Conservation (phyloP, 108 stramenopile genomes). For the Nannochloropsis oceanica region DNA sequence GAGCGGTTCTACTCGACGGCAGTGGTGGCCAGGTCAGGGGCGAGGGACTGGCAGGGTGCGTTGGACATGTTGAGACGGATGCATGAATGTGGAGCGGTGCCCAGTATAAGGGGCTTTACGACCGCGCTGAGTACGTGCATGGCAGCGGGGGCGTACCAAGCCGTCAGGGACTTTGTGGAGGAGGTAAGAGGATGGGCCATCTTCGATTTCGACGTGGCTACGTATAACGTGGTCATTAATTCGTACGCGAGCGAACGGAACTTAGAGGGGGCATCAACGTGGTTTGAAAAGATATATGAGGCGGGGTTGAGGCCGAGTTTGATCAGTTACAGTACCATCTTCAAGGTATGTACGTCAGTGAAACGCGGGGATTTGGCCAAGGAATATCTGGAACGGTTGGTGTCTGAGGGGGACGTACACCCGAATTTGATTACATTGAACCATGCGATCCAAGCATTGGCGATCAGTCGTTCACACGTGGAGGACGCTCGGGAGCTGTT, state of each 20-base stretch:
- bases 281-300: not conserved
- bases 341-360: not conserved
- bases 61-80: not conserved
- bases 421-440: not conserved
- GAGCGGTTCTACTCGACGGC: not conserved
- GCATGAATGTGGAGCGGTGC: not conserved
- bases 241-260: not conserved
- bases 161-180: not conserved
- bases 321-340: not conserved
- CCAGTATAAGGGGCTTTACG: not conserved
- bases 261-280: not conserved
- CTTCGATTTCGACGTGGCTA: not conserved
- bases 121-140: not conserved
- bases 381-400: not conserved
- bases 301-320: not conserved
- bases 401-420: not conserved
- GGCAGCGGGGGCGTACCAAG: not conserved
- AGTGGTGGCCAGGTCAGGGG: not conserved
- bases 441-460: not conserved
- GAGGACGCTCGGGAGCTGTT: not conserved
- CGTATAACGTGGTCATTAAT: not conserved
- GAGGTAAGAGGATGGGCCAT: not conserved
- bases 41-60: not conserved
- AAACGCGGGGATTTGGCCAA: not conserved
- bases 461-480: not conserved